Base-by-base conservation (phyloP, 176 grass and related monocot species). In the Carex parvula region DNA sequence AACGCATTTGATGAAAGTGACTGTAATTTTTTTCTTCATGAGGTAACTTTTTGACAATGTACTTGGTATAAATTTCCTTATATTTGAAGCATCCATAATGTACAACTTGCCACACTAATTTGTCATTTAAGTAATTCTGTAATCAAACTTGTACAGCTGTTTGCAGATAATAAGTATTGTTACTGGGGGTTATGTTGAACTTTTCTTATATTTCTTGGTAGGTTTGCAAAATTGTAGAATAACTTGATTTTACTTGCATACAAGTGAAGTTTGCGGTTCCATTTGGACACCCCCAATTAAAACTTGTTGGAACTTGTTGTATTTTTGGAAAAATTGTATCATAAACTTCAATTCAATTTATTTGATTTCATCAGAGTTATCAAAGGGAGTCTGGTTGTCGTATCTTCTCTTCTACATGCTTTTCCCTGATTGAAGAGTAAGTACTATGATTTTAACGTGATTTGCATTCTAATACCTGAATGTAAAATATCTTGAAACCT, bases 371-470 rank as follows among this genome's bases (percentile, higher is more conserved):
- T 52, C 80, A 83, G 80, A 66, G 62, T 83, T 53, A 16, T 83
- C 61, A 54, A 32, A 83, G 29, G 20, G 60, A 53, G 5, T 68
- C 60, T 68, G 21, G 63, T 57, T 77, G 61, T 35, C 75, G 81
- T 18, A 84, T 90, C 73, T 62, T 88, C 15, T 60, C 72, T 85
- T 87, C 89, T 87, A 88, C 83, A 84, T 94, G 91, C 78, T 99
- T 92, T 87, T 92, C 91, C 41, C 91, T 87, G 56, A 77, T 94
- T 65, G 83, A 84, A 81, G 93, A 95, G 96, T 99, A 92, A 86
- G 96, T 92, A 84, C 69, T 83, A 42, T 14, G 9, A 83, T 33
- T 20, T 24, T 81, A 71, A 57, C n/a, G 9, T 85, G 85, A 20
- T 67, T 79, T 15, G 73, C 29, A 69, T 60, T 64, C 64, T 50